Percentiles rank a stretch among this genome's conserved stretches.
These are phyloP conservation scores for Rhizoctonia solani DNA, from an alignment of 1,284 basidiomycete genomes.

Conservation along the genomic window DNA sequence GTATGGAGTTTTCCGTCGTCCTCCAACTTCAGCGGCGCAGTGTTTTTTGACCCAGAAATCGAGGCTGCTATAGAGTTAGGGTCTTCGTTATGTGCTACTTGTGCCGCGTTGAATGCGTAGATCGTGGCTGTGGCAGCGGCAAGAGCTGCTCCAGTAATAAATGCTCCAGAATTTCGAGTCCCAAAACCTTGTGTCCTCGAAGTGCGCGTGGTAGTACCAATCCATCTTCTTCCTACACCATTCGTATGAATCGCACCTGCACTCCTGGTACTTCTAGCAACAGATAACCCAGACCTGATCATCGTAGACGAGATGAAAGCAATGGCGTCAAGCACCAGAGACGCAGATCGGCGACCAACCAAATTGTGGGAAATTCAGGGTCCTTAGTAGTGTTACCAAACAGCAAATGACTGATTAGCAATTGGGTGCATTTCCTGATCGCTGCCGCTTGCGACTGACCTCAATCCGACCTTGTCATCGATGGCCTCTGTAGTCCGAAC, in stretches of 20 bases:
- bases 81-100: conserved; percentile 3
- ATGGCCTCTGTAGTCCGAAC: conserved; percentile 25
- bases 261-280: not conserved
- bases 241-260: not conserved
- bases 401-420: conserved; percentile 28
- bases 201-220: not conserved
- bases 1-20: conserved; percentile 46
- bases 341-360: conserved; percentile 7
- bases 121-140: not conserved
- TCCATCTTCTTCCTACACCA: not conserved
- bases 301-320: not conserved
- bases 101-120: not conserved
- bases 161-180: not conserved
- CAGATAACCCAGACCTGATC: conserved; percentile 14
- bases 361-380: conserved; percentile 15
- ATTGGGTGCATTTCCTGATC: conserved; percentile 30
- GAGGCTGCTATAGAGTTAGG: not conserved
- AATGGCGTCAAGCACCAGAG: conserved; percentile 15
- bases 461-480: conserved; percentile 15
- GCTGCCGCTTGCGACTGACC: not conserved
- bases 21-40: conserved; percentile 13
- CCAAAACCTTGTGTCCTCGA: not conserved
- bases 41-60: not conserved
- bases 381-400: conserved; percentile 3
- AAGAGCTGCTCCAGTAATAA: conserved; percentile 14